A percentile compares a stretch with the other conserved stretches of the same genome.
phyloP scores from a whole-genome alignment of 306 rosid species.

The Dicorynia guianensis region DNA sequence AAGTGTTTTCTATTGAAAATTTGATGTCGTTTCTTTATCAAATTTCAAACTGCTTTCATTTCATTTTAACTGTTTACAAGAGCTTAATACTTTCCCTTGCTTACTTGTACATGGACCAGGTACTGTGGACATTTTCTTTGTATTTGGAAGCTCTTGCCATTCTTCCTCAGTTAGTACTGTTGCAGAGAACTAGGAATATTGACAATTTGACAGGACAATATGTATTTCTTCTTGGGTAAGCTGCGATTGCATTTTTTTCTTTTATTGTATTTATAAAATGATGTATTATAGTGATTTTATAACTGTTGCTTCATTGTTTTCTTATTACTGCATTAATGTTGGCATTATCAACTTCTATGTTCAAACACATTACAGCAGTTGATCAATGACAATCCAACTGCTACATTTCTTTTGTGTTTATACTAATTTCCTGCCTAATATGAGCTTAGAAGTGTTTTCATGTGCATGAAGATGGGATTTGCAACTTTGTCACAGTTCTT shows the following conservation, averaged over 20 bases:
- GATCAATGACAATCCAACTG: slow-evolving; percentile 21
- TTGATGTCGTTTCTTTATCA: neutral
- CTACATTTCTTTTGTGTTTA: neutral
- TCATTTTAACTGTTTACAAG: slow-evolving; percentile 26
- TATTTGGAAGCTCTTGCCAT: slow-evolving; percentile 94
- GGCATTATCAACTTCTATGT: slow-evolving; percentile 22
- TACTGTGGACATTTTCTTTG: slow-evolving; percentile 90
- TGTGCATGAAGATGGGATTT: neutral
- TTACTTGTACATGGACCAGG: slow-evolving; percentile 55
- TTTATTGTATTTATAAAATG: neutral
- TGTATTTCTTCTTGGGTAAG: slow-evolving; percentile 88
- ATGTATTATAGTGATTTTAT: slow-evolving; percentile 10
- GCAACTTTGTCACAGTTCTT: neutral
- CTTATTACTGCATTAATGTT: slow-evolving; percentile 11
- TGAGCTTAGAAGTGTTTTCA: slow-evolving; percentile 3
- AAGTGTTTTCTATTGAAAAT: neutral
- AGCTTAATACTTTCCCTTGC: slow-evolving; percentile 13
- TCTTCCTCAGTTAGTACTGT: slow-evolving; percentile 84
- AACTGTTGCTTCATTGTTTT: neutral
- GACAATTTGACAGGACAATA: slow-evolving; percentile 95
- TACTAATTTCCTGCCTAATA: neutral
- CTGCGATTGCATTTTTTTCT: slow-evolving; percentile 21
- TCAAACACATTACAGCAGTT: slow-evolving; percentile 23
- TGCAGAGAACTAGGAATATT: slow-evolving; percentile 90
- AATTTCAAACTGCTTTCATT: slow-evolving; percentile 20